Evolutionary conservation across 75 land plant species (phyloP), one percentile per base, ranked within the genome.

Genomic region (Sequoia sempervirens): DNA sequence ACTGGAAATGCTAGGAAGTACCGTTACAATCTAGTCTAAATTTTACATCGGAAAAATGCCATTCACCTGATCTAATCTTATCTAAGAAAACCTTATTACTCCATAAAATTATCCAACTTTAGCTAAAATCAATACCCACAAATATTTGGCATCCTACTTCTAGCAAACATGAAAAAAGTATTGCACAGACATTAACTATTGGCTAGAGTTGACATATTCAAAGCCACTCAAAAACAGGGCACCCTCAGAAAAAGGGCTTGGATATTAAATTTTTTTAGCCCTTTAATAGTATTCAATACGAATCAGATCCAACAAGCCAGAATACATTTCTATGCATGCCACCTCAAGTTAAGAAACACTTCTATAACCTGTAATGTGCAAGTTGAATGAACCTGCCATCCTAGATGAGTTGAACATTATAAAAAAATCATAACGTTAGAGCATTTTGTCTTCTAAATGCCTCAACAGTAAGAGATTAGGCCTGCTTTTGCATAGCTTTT

Each of bases 371-470:
- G 66, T 43, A 20, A 74, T 37, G 41, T 74, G 37, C 41, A 40
- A 75, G 43, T 75, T 75, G 43, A 75, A 20, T 75, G 78, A 75
- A 75, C 43, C n/a, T 38, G 37, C 6, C 38, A 47, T 78, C 80
- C 46, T 78, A 78, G 12, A 37, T 45, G 52, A 78, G 50, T 78
- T 78, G 32, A 45, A 45, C 46, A 78, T 43, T 26, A 78, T 23
- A n/a, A 78, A 28, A 78, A 32, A 78, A 78, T 11, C 46, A 78
- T 4, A 30, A 61, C 4, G 82, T 64, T 54, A 32, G 23, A 14
- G 76, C 15, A n/a, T 56, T 18, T 83, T 83, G n/a, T 83, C 12
- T 2, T 70, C 36, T 70, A 32, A 9, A 70, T 70, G 84, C 26
- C 17, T 38, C 26, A 23, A 37, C 43, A 32, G 75, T 32, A 30